Percentiles rank a stretch among this genome's conserved stretches.
phyloP scores from a whole-genome alignment of 805 yeast genomes.

The Sugiyamaella floridensis region DNA sequence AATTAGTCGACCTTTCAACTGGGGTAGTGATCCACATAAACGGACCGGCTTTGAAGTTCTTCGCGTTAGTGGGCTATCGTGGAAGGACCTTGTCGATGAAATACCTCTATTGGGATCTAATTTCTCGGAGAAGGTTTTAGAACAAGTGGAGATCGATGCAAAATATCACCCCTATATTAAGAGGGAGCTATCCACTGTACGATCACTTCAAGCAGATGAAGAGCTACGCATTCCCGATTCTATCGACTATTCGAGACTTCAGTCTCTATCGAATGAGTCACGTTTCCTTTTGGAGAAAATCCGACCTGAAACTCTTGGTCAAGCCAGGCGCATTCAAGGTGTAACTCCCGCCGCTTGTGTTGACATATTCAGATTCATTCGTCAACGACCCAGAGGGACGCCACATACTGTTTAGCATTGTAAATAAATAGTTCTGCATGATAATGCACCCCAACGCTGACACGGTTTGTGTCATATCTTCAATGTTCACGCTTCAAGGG shows the following conservation, averaged over 20 bases:
- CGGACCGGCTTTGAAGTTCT: constrained; percentile 68
- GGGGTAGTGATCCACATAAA: constrained; percentile 33
- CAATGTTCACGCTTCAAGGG: background rate
- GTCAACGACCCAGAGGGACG: constrained; percentile 11
- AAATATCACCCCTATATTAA: constrained; percentile 73
- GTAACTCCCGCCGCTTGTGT: constrained; percentile 89
- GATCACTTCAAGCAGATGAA: constrained; percentile 82
- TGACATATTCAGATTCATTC: constrained; percentile 48
- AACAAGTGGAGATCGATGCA: constrained; percentile 70
- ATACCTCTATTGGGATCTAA: constrained; percentile 33
- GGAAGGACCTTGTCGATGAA: constrained; percentile 24
- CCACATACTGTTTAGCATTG: background rate
- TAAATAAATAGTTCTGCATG: too few species aligned
- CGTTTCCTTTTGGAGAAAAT: constrained; percentile 59
- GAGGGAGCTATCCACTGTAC: constrained; percentile 63
- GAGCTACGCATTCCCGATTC: constrained; percentile 59
- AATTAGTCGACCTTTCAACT: constrained; percentile 29
- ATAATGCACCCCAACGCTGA: too few species aligned
- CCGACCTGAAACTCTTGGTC: constrained; percentile 87
- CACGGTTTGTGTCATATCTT: too few species aligned
- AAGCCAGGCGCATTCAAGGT: constrained; percentile 91
- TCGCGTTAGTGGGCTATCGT: constrained; percentile 41
- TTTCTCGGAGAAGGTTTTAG: constrained; percentile 41
- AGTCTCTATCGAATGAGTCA: constrained; percentile 71
- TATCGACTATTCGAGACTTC: constrained; percentile 52